These are phyloP conservation scores for Aphanomyces stellatus DNA, from an alignment of 352 stramenopile genomes.

Conservation along the genomic window DNA sequence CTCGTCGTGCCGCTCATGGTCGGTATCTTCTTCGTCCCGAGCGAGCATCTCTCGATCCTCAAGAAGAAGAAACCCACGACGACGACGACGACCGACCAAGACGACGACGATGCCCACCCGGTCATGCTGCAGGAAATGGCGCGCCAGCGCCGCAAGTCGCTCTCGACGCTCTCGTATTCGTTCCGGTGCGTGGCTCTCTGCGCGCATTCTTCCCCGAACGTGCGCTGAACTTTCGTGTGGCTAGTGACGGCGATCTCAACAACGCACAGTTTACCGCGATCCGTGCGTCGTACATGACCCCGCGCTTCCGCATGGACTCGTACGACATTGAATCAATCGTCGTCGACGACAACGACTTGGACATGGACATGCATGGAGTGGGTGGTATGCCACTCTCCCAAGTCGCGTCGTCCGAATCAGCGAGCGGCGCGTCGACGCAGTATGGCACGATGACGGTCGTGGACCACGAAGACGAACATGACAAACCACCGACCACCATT, in stretches of 20 bases:
- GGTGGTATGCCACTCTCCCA: too few species aligned
- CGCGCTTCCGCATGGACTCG: constrained; percentile 19
- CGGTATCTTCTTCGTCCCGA: constrained; percentile 72
- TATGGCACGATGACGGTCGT: too few species aligned
- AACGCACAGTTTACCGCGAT: constrained; percentile 7
- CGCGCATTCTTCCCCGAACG: too few species aligned
- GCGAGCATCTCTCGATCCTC: constrained; percentile 40
- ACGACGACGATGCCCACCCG: not conserved
- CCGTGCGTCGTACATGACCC: constrained; percentile 16
- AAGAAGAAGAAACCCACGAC: not conserved
- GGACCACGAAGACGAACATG: too few species aligned
- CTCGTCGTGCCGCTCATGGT: constrained; percentile 62
- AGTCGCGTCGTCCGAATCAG: too few species aligned
- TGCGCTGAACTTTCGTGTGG: too few species aligned
- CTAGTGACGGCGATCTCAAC: constrained; percentile 14
- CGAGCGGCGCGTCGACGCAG: too few species aligned
- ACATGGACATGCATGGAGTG: not conserved
- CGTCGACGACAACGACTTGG: not conserved
- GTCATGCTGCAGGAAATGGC: constrained; percentile 4
- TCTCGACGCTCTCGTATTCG: not conserved
- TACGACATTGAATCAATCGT: constrained; percentile 17
- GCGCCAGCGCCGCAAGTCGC: not conserved
- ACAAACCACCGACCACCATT: too few species aligned
- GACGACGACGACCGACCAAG: not conserved
- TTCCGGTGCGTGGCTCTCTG: not conserved